phyloP scores from a whole-genome alignment of 768 basidiomycete species.

The Xerocomus spinulosus region DNA sequence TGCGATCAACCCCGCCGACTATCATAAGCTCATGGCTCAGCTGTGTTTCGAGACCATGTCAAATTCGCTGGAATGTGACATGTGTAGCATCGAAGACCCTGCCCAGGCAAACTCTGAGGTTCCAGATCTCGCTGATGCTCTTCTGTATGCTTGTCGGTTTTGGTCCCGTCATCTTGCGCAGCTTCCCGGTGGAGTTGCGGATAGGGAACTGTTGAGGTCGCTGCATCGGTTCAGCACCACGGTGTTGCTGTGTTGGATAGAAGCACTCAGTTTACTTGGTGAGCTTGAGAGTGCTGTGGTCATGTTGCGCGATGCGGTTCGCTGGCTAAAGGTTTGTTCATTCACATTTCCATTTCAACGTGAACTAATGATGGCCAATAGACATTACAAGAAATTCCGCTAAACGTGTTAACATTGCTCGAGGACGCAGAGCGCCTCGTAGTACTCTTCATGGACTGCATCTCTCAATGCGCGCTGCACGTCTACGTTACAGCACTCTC shows the following conservation, averaged over 20 bases:
- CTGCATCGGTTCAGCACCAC: constrained; percentile 11
- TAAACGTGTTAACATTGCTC: constrained; percentile 6
- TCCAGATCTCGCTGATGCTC: too few species aligned
- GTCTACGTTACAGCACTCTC: constrained; percentile 11
- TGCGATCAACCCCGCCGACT: too few species aligned
- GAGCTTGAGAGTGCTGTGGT: constrained; percentile 14
- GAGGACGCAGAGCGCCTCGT: constrained; percentile 18
- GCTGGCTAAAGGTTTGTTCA: constrained; percentile 14
- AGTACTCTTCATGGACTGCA: constrained; percentile 16
- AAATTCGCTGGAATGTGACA: too few species aligned
- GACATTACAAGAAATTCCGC: constrained; percentile 4
- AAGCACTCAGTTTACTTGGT: constrained; percentile 15
- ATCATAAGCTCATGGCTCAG: too few species aligned
- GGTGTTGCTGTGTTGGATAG: constrained; percentile 12
- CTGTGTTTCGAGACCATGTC: too few species aligned
- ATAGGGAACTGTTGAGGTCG: constrained; percentile 2
- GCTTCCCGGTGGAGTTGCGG: constrained; percentile 4
- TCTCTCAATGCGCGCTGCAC: constrained; percentile 20
- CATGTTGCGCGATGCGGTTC: constrained; percentile 11
- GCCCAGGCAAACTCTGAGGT: too few species aligned
- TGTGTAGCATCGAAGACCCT: too few species aligned
- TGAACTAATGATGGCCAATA: constrained; percentile 1
- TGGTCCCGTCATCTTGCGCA: constrained; percentile 11
- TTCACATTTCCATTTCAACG: background rate
- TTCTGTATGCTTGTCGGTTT: too few species aligned